Evolutionary conservation across 176 grass and related monocot genomes (phyloP), one percentile per base, ranked within the genome.

Genomic region (Bolboschoenus planiculmis): DNA sequence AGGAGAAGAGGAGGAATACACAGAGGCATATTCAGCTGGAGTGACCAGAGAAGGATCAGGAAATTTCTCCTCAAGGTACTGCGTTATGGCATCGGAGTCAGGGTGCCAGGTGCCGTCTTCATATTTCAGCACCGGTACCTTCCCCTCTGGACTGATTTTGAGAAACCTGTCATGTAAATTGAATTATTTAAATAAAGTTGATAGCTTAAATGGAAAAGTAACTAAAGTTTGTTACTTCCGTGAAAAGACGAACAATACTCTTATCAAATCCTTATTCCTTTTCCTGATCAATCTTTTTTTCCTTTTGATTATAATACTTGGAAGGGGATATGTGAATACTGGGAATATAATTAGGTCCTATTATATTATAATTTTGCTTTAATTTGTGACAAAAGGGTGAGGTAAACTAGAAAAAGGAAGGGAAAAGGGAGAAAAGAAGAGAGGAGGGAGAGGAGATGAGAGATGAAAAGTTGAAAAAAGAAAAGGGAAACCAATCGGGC

Each of bases 41-140:
- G 92, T 94, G 5, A 81, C 80, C 64, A 97, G 84, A 82, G 92
- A 84, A 16, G 92, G 95, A 36, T 78, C 67, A 7, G 90, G 95
- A 85, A 81, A 92, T 83, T 94, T 94, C 81, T 92, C 85, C 83
- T 97, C 95, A 6, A 97, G 90, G 31, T 91, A 44, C 46, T 87
- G 85, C 21, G 90, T 90, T 68, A 97, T 94, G 46, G 90, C 90
- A 81, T 97, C 95, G 10, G 95, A 97, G 77, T 94, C 95, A 35
- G 81, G 51, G 89, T 91, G 85, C 90, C 92, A 94, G 72, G 90
- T 88, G 23, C 81, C 92, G 51, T 97, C 92, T 23, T 88, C 88
- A 34, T 83, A 37, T 46, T 97, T 94, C 46, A 92, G 75, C 20
- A 92, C 90, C 54, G 95, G 95, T 5, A 97, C 95, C 88, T 94